Conservation (phyloP, 1,139 yeast species). For the Scheffersomyces titani region DNA sequence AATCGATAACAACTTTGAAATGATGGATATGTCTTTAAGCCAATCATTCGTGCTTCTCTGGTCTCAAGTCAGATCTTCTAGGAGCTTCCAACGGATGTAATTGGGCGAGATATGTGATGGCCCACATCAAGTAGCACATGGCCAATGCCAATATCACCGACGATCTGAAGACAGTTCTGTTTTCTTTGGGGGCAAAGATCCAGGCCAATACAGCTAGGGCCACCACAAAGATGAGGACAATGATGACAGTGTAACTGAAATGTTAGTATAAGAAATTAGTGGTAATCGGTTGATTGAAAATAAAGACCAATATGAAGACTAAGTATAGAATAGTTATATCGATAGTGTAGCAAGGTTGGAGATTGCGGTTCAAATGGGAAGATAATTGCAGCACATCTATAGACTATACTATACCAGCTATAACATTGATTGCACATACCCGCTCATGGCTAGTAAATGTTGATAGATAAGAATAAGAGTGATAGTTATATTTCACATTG, state of each 20-base stretch:
- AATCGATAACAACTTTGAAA: neutral
- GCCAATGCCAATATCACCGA: constrained; percentile 79
- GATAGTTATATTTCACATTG: too few species aligned
- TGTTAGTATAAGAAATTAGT: constrained; percentile 7
- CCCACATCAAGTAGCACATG: constrained; percentile 96
- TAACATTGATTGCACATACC: constrained; percentile 19
- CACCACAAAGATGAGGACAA: constrained; percentile 61
- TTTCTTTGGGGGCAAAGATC: constrained; percentile 62
- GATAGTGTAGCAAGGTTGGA: neutral
- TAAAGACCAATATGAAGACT: neutral
- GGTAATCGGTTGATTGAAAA: neutral
- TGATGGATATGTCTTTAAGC: neutral
- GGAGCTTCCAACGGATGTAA: constrained; percentile 83
- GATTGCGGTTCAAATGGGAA: neutral
- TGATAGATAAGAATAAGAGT: neutral
- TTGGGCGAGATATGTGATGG: constrained; percentile 79
- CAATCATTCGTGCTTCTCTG: constrained; percentile 38
- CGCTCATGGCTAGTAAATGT: constrained; percentile 18
- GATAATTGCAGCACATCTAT: neutral
- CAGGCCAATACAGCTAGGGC: constrained; percentile 63
- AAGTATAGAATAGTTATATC: too few species aligned
- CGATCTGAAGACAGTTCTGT: constrained; percentile 83
- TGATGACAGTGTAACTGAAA: constrained; percentile 69
- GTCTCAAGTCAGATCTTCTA: constrained; percentile 76
- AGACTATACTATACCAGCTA: neutral